These are phyloP conservation scores for Gastrolobium bilobum DNA, from an alignment of 306 rosid species.

Conservation along the genomic window DNA sequence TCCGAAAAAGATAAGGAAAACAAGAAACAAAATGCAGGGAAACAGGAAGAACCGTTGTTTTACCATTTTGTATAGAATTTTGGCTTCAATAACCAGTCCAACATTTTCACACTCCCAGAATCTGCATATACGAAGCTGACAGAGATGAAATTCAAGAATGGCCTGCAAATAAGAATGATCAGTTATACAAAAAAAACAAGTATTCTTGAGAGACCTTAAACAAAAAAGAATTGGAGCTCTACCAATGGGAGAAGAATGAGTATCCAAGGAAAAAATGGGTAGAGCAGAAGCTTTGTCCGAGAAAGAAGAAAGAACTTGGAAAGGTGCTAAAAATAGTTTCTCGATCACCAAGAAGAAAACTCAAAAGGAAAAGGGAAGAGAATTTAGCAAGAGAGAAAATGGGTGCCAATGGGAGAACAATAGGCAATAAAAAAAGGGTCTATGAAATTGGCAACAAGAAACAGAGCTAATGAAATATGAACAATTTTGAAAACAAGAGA, in stretches of 20 bases:
- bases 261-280: background rate
- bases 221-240: slow-evolving; percentile 36
- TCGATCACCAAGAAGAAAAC: background rate
- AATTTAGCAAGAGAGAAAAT: background rate
- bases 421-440: background rate
- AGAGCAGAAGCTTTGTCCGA: background rate
- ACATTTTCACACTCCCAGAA: slow-evolving; percentile 56
- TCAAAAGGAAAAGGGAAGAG: background rate
- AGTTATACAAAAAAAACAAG: slow-evolving; percentile 54
- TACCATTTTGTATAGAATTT: slow-evolving; percentile 73
- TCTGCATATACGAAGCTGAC: background rate
- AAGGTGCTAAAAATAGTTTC: background rate
- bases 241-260: background rate
- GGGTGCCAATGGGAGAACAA: background rate
- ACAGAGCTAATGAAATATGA: background rate
- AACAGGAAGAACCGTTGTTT: background rate
- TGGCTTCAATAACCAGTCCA: slow-evolving; percentile 62
- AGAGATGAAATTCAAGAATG: background rate
- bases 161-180: background rate
- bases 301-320: slow-evolving; percentile 6
- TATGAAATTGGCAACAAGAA: background rate
- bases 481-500: background rate
- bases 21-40: background rate
- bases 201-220: slow-evolving; percentile 41
- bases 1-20: background rate